phyloP scores from a whole-genome alignment of 2,329 filamentous ascomycete genomes.

The Penicillium crustosum region DNA sequence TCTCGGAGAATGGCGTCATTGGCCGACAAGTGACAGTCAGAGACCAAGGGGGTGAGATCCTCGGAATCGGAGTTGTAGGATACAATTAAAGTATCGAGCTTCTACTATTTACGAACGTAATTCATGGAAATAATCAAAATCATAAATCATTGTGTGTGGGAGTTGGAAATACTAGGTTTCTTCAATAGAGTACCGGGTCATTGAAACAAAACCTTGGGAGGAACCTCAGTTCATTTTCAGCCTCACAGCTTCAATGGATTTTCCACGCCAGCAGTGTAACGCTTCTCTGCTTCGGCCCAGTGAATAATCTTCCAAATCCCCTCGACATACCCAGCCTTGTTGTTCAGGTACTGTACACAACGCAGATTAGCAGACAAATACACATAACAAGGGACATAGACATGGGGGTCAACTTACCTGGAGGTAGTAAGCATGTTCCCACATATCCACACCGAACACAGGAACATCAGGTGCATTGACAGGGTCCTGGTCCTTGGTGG shows the following conservation, averaged over 20 bases:
- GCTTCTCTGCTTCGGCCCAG: constrained; percentile 80
- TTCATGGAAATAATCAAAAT: constrained; percentile 2
- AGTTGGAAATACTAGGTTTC: not conserved
- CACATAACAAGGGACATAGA: not conserved
- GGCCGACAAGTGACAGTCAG: constrained; percentile 35
- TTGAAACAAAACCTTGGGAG: too few relatives aligned
- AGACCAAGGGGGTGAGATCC: constrained; percentile 19
- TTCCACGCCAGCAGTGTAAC: constrained; percentile 47
- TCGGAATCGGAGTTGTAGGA: constrained; percentile 37
- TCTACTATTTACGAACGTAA: not conserved
- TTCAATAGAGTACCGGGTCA: not conserved
- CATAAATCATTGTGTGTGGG: not conserved
- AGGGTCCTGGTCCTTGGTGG: constrained; percentile 84
- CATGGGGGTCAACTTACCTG: constrained; percentile 53
- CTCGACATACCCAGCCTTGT: constrained; percentile 88
- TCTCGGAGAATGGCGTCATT: constrained; percentile 37
- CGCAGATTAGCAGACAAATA: not conserved
- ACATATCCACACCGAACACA: constrained; percentile 82
- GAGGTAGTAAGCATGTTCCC: constrained; percentile 91
- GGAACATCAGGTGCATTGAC: constrained; percentile 74
- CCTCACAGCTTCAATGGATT: constrained; percentile 30
- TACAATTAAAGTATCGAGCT: constrained; percentile 27
- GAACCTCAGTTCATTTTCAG: not conserved
- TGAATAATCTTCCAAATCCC: constrained; percentile 92
- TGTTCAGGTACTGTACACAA: constrained; percentile 72